Percentiles rank a stretch among this genome's conserved stretches.
Conservation (phyloP, 2,329 filamentous ascomycete species). For the Teratosphaeria gauchensis region DNA sequence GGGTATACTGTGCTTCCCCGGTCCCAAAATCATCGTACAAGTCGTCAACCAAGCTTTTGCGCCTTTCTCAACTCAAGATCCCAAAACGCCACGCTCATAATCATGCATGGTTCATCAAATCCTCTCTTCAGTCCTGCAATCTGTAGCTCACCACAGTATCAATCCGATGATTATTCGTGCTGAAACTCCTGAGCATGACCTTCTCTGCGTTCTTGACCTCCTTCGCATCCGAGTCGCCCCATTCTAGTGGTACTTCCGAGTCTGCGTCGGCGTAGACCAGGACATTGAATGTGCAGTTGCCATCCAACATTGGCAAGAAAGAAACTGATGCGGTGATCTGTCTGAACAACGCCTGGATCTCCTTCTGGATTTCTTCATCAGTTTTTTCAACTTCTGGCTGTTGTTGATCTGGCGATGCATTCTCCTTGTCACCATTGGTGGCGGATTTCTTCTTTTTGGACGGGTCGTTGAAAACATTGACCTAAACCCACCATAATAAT, state of each 20-base stretch:
- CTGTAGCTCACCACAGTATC: slow-evolving; percentile 94
- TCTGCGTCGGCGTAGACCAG: slow-evolving; percentile 96
- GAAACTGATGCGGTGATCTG: slow-evolving; percentile 98
- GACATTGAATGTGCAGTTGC: slow-evolving; percentile 97
- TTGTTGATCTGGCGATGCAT: slow-evolving; percentile 35
- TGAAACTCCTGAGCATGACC: slow-evolving; percentile 91
- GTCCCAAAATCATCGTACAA: not conserved
- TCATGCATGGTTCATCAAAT: not conserved
- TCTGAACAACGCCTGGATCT: slow-evolving; percentile 93
- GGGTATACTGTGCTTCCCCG: not conserved
- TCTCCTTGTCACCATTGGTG: slow-evolving; percentile 55
- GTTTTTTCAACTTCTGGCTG: slow-evolving; percentile 57
- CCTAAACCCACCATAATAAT: slow-evolving; percentile 5
- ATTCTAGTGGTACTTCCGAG: slow-evolving; percentile 92
- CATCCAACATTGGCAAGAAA: slow-evolving; percentile 85
- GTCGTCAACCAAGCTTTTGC: not conserved
- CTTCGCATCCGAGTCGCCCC: slow-evolving; percentile 96
- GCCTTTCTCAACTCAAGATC: not conserved
- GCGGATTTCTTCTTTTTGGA: slow-evolving; percentile 32
- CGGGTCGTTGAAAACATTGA: slow-evolving; percentile 22
- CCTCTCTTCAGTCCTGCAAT: slow-evolving; percentile 2
- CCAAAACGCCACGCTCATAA: not conserved
- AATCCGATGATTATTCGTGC: slow-evolving; percentile 85
- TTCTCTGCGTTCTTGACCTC: slow-evolving; percentile 92
- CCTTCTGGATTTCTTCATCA: slow-evolving; percentile 84